phyloP scores from a whole-genome alignment of 768 basidiomycete species.

The Phaffia australis region DNA sequence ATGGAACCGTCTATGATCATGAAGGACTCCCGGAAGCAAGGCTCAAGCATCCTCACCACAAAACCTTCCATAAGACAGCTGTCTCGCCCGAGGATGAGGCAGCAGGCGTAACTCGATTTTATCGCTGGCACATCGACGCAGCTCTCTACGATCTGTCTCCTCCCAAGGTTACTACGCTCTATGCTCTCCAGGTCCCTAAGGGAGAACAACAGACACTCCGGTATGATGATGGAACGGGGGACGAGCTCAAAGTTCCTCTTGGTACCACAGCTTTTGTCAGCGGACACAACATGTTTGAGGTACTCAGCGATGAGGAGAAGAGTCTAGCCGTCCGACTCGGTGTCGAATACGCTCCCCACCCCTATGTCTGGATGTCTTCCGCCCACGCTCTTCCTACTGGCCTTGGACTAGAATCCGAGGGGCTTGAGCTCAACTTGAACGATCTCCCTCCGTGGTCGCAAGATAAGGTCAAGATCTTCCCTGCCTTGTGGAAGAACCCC shows the following conservation, averaged over 20 bases:
- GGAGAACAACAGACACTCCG: constrained; percentile 48
- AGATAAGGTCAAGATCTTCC: constrained; percentile 58
- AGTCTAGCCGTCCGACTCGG: constrained; percentile 64
- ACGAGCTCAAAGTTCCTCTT: constrained; percentile 67
- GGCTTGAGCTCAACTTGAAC: constrained; percentile 52
- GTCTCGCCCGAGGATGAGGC: constrained; percentile 64
- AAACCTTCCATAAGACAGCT: constrained; percentile 71
- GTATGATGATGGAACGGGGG: constrained; percentile 75
- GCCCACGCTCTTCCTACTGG: constrained; percentile 65
- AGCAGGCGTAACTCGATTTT: constrained; percentile 43
- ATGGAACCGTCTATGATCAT: constrained; percentile 67
- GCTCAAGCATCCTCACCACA: constrained; percentile 77
- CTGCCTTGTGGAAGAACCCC: constrained; percentile 84
- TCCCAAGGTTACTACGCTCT: constrained; percentile 75
- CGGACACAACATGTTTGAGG: constrained; percentile 72
- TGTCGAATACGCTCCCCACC: constrained; percentile 66
- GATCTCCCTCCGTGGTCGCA: constrained; percentile 79
- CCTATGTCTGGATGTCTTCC: constrained; percentile 82
- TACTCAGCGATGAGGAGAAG: constrained; percentile 60
- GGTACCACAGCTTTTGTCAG: constrained; percentile 69
- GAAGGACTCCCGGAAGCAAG: constrained; percentile 64
- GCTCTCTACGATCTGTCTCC: constrained; percentile 37
- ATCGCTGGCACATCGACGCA: constrained; percentile 64
- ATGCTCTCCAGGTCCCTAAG: constrained; percentile 60
- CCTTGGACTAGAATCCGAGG: constrained; percentile 69